A percentile compares a stretch with the other conserved stretches of the same genome.
These are phyloP conservation scores for Plectosphaerella sp. DNA, from an alignment of 2,329 filamentous ascomycete species.

Conservation along the genomic window DNA sequence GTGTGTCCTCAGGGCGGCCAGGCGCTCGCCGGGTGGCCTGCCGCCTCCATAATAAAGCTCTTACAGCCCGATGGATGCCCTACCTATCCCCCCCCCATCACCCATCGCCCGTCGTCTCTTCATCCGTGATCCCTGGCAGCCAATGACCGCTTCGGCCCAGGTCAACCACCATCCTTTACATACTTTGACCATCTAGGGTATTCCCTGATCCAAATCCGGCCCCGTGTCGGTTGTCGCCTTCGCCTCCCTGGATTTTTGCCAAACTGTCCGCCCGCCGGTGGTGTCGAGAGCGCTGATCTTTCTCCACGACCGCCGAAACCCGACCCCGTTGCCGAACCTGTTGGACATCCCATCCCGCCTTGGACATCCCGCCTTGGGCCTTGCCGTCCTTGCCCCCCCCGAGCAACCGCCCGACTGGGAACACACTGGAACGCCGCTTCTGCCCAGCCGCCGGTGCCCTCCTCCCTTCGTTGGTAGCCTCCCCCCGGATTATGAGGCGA, in stretches of 20 bases:
- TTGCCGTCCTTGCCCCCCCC: too few relatives aligned
- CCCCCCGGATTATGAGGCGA: conserved; percentile 7
- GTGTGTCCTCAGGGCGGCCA: not conserved
- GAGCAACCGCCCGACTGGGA: too few relatives aligned
- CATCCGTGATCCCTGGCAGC: not conserved
- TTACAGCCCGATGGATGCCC: conserved; percentile 24
- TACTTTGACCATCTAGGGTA: conserved; percentile 10
- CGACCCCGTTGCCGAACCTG: too few relatives aligned
- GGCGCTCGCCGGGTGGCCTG: too few relatives aligned
- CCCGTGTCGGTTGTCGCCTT: not conserved
- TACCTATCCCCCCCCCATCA: conserved; percentile 1
- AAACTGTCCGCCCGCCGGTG: not conserved
- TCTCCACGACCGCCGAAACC: not conserved
- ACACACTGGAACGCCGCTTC: not conserved
- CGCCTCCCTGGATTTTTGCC: not conserved
- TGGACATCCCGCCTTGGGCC: too few relatives aligned
- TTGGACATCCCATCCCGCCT: too few relatives aligned
- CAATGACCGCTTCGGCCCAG: not conserved
- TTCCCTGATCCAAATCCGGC: conserved; percentile 7
- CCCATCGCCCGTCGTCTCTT: not conserved
- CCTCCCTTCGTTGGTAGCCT: not conserved
- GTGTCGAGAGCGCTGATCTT: conserved; percentile 8
- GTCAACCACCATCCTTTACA: conserved; percentile 4
- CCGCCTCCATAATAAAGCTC: conserved; percentile 6
- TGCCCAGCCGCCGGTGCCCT: conserved; percentile 3